phyloP scores from a whole-genome alignment of 2,329 filamentous ascomycete genomes.

The Trichoderma polysporum region DNA sequence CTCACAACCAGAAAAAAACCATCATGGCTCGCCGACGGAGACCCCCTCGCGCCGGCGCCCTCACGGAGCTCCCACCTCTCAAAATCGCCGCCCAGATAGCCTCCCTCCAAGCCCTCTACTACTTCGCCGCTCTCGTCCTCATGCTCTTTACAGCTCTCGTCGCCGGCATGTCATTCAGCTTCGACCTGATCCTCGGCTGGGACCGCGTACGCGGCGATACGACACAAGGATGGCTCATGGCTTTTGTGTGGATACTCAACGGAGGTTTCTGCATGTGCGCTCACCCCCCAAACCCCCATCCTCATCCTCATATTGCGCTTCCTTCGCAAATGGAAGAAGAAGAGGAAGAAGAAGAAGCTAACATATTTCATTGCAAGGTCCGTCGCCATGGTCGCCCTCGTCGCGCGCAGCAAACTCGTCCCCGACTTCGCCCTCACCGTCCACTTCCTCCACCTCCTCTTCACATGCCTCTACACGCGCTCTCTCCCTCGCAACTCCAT shows the following conservation, averaged over 20 bases:
- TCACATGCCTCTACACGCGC: conserved; percentile 76
- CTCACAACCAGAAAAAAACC: not conserved
- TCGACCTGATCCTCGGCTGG: conserved; percentile 59
- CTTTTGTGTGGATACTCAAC: conserved; percentile 57
- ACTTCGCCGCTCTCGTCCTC: conserved; percentile 50
- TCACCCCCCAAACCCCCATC: conserved; percentile 19
- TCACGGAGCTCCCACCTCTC: conserved; percentile 60
- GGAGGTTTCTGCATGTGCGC: conserved; percentile 54
- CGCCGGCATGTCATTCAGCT: conserved; percentile 53
- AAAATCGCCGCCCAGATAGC: conserved; percentile 60
- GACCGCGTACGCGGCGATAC: conserved; percentile 59
- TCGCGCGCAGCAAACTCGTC: conserved; percentile 88
- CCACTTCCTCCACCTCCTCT: conserved; percentile 76
- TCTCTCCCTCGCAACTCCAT: conserved; percentile 73
- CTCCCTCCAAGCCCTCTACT: conserved; percentile 56
- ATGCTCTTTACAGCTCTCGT: conserved; percentile 60
- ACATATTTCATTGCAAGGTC: conserved; percentile 52
- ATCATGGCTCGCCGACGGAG: conserved; percentile 56
- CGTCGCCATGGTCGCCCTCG: conserved; percentile 76
- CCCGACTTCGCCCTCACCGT: conserved; percentile 92
- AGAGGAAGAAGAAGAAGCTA: not conserved
- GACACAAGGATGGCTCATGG: conserved; percentile 60
- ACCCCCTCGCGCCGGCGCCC: conserved; percentile 59
- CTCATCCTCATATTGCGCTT: not conserved
- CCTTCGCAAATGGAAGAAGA: not conserved